Conservation (phyloP, 805 yeast genomes). For the Saccharomycopsis vini region DNA sequence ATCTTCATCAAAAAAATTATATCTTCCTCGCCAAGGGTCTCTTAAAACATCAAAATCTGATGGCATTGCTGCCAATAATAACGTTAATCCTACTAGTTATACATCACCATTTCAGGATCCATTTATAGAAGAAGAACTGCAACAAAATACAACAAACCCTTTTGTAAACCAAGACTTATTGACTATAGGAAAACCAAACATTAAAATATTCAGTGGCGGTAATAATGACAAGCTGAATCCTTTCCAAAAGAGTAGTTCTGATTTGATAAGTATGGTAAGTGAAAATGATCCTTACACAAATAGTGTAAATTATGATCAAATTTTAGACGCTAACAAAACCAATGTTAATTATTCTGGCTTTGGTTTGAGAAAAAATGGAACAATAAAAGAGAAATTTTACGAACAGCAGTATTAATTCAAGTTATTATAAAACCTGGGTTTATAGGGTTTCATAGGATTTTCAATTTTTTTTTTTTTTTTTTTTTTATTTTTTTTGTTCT, state of each 20-base stretch:
- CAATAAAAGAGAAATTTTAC: constrained; percentile 7
- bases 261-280: constrained; percentile 14
- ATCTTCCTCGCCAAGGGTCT: no score
- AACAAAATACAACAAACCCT: not conserved
- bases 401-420: not conserved
- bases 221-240: not conserved
- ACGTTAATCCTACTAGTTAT: no score
- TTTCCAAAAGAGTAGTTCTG: constrained; percentile 10
- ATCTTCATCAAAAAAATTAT: no score
- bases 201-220: not conserved
- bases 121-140: not conserved
- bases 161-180: not conserved
- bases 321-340: constrained; percentile 6
- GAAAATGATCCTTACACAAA: constrained; percentile 9
- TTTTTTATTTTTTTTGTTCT: not conserved
- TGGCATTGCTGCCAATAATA: no score
- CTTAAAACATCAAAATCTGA: no score
- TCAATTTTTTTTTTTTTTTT: not conserved
- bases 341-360: constrained; percentile 7
- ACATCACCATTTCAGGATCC: no score
- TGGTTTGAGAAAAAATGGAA: constrained; percentile 16
- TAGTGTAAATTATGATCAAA: constrained; percentile 11
- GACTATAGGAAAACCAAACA: not conserved
- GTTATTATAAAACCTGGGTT: not conserved
- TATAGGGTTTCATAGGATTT: no score